Evolutionary conservation across 768 basidiomycete genomes (phyloP), one percentile per base, ranked within the genome.

Genomic region (Lactifluus pinguis): DNA sequence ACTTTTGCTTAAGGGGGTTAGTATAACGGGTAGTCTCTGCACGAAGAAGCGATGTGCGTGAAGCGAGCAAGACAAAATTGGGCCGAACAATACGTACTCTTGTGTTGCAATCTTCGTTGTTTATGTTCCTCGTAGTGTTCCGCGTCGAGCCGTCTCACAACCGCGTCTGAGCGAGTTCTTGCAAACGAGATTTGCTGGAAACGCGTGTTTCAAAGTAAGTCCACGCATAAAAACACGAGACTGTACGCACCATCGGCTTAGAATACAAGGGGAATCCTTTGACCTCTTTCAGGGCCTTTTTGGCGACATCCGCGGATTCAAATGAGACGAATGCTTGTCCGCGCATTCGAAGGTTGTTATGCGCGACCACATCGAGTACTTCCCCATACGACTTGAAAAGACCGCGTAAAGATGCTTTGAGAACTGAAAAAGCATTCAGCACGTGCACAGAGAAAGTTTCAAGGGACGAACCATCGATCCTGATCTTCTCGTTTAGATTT

Each of bases 291-390:
- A 90, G 79, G 7, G 95, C 95, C 72, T 86, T 89, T 69, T 80
- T 79, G 39, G 97, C 97, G 59, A 82, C 81, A 60, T 98, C 92
- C 55, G 84, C 77, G 38, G 84, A 84, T 59, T 80, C 80, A 72
- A 99, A 97, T 41, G 91, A 92, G 41, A 99, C 92, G 70, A 99
- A 99, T 4, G 97, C 97, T 75, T 99, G 97, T 15, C 97, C 97
- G 42, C 97, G 82, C 97, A 99, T 99, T 42, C 97, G 85, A 62
- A 99, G 75, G 77, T 97, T 98, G 55, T 79, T 75, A 72, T 99
- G 97, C 10, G 95, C 94, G 19, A 94, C 89, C n/a, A 99, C 92
- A 70, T 95, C 92, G 30, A 98, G 74, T 17, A 99, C 89, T 63
- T 90, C 86, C 13, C 94, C 92, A 69, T 98, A 99, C 14, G 86